phyloP scores from a whole-genome alignment of 495 filamentous ascomycete genomes.

The Lineolata rhizophorae region DNA sequence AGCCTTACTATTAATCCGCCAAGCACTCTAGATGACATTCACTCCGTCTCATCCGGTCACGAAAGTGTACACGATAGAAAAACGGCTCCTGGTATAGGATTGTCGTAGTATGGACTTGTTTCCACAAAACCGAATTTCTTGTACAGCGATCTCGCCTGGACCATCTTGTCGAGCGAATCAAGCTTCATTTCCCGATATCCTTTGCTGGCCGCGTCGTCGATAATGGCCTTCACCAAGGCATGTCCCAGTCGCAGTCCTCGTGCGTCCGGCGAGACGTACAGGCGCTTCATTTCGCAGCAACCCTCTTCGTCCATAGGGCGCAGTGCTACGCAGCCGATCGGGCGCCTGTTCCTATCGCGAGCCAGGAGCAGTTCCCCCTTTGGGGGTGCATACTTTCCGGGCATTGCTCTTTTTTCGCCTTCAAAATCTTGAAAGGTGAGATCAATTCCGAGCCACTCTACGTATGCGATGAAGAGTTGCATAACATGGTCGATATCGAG shows the following conservation, averaged over 20 bases:
- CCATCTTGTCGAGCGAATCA: slow-evolving; percentile 35
- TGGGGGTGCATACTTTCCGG: slow-evolving; percentile 28
- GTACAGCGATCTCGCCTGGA: slow-evolving; percentile 28
- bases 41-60: too few species aligned
- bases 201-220: slow-evolving; percentile 22
- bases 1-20: too few species aligned
- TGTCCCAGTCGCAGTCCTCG: slow-evolving; percentile 28
- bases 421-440: slow-evolving; percentile 35
- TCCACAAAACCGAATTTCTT: slow-evolving; percentile 27
- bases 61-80: slow-evolving; percentile 12
- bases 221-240: slow-evolving; percentile 21
- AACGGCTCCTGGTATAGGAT: slow-evolving; percentile 25
- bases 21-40: too few species aligned
- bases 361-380: slow-evolving; percentile 25
- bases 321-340: slow-evolving; percentile 30
- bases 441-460: slow-evolving; percentile 28
- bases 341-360: slow-evolving; percentile 8
- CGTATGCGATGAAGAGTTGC: slow-evolving; percentile 29
- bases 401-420: slow-evolving; percentile 27
- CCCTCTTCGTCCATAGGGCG: slow-evolving; percentile 6
- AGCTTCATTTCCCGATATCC: slow-evolving; percentile 33
- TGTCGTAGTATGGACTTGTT: slow-evolving; percentile 33
- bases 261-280: slow-evolving; percentile 26
- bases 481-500: slow-evolving; percentile 17
- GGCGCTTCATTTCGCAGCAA: slow-evolving; percentile 39